Conservation (phyloP, 2,329 filamentous ascomycete species). For the Madurella fahalii region DNA sequence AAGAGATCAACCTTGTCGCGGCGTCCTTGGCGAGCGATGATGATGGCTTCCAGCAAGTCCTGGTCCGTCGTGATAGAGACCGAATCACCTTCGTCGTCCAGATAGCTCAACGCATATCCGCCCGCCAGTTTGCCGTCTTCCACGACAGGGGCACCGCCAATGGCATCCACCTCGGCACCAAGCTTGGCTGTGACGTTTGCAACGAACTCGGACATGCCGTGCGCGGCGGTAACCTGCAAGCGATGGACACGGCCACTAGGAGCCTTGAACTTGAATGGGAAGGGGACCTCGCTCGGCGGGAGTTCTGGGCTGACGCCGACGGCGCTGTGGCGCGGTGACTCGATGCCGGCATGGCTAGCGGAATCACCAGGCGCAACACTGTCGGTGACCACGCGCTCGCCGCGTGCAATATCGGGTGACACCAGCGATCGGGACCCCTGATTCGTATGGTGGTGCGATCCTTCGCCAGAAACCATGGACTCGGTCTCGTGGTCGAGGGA, state of each 20-base stretch:
- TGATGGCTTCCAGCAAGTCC: slow-evolving; percentile 85
- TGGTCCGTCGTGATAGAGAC: slow-evolving; percentile 96
- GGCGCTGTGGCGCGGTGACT: slow-evolving; percentile 67
- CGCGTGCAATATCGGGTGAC: slow-evolving; percentile 69
- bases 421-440: slow-evolving; percentile 70
- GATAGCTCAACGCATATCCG: slow-evolving; percentile 89
- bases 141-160: slow-evolving; percentile 75
- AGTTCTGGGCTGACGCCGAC: slow-evolving; percentile 50
- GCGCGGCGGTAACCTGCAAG: slow-evolving; percentile 74
- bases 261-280: slow-evolving; percentile 99
- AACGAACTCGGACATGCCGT: slow-evolving; percentile 78
- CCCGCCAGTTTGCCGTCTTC: slow-evolving; percentile 73
- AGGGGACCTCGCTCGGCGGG: slow-evolving; percentile 67
- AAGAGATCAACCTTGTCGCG: slow-evolving; percentile 96
- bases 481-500: slow-evolving; percentile 93
- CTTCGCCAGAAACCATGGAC: slow-evolving; percentile 91
- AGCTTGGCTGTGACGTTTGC: slow-evolving; percentile 77
- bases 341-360: slow-evolving; percentile 82
- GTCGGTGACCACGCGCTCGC: slow-evolving; percentile 66
- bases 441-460: slow-evolving; percentile 67
- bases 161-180: slow-evolving; percentile 72
- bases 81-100: slow-evolving; percentile 94
- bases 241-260: slow-evolving; percentile 92
- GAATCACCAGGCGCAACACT: slow-evolving; percentile 92
- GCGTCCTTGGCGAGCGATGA: slow-evolving; percentile 69